These are phyloP conservation scores for Kwoniella dendrophila DNA, from an alignment of 768 basidiomycete species.

Conservation along the genomic window DNA sequence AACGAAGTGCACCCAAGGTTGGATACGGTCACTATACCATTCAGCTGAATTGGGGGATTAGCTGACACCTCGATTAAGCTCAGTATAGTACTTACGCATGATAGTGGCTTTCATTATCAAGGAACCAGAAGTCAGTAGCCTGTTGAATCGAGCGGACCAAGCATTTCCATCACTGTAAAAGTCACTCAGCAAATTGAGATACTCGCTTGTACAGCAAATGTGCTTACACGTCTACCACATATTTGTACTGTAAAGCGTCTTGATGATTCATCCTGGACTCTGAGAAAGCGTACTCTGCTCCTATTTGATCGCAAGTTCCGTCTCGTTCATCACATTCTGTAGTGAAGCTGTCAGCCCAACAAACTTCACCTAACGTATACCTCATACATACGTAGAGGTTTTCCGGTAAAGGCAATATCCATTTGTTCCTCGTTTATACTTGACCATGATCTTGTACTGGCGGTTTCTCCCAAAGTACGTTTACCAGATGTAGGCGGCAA, in stretches of 20 bases:
- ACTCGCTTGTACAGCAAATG: no score
- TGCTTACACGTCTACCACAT: constrained; percentile 53
- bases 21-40: constrained; percentile 53
- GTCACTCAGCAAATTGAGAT: not conserved
- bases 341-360: not conserved
- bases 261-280: constrained; percentile 29
- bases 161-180: constrained; percentile 49
- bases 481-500: not conserved
- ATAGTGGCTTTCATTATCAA: constrained; percentile 53
- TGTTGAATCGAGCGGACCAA: constrained; percentile 54
- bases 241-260: constrained; percentile 47
- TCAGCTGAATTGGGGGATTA: constrained; percentile 29
- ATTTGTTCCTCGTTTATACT: constrained; percentile 4
- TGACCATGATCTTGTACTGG: not conserved
- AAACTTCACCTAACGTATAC: not conserved
- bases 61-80: not conserved
- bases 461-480: not conserved
- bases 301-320: constrained; percentile 49
- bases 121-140: constrained; percentile 45
- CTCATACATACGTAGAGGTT: constrained; percentile 8
- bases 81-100: constrained; percentile 40
- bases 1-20: constrained; percentile 55
- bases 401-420: constrained; percentile 14
- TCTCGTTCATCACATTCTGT: constrained; percentile 46
- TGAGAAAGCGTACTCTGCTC: constrained; percentile 37